Evolutionary conservation across 164 flowering plant species (phyloP).

Genomic region (Aristolochia contorta): DNA sequence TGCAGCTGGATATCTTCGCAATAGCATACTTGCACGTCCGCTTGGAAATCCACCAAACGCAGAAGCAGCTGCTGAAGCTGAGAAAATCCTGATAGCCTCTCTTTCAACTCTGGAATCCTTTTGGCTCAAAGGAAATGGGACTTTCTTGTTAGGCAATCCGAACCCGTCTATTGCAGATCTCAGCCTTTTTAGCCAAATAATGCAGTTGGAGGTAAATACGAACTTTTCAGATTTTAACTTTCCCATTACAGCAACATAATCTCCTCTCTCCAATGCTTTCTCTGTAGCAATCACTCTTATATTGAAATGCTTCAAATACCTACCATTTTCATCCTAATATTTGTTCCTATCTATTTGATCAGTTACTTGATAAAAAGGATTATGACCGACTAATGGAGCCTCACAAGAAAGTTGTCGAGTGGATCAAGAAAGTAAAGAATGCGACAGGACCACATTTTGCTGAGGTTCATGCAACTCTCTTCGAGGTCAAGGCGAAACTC

Average conservation of each 20-base stretch:
- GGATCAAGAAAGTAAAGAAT: conserved; percentile 65
- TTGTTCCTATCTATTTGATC: no score
- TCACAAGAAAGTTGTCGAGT: conserved; percentile 57
- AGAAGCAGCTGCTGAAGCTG: no score
- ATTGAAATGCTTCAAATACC: not conserved
- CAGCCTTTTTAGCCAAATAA: no score
- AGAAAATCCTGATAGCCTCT: conserved; percentile 40
- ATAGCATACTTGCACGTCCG: no score
- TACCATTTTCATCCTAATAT: no score
- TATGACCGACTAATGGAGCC: conserved; percentile 51
- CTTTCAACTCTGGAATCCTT: conserved; percentile 54
- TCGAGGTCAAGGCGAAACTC: conserved; percentile 30
- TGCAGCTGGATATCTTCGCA: no score
- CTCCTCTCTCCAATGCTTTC: no score
- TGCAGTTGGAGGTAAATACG: no score
- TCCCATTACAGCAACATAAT: no score
- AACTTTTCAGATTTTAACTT: no score
- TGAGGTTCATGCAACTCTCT: conserved; percentile 47
- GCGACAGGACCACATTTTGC: conserved; percentile 78
- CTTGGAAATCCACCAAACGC: no score
- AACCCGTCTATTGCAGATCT: conserved; percentile 87
- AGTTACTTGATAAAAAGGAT: no score
- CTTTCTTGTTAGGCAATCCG: conserved; percentile 52
- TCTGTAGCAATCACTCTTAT: not conserved
- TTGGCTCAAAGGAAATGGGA: conserved; percentile 66